Evolutionary conservation across 2,329 filamentous ascomycete species (phyloP).

Genomic region (Penicillium italicum): DNA sequence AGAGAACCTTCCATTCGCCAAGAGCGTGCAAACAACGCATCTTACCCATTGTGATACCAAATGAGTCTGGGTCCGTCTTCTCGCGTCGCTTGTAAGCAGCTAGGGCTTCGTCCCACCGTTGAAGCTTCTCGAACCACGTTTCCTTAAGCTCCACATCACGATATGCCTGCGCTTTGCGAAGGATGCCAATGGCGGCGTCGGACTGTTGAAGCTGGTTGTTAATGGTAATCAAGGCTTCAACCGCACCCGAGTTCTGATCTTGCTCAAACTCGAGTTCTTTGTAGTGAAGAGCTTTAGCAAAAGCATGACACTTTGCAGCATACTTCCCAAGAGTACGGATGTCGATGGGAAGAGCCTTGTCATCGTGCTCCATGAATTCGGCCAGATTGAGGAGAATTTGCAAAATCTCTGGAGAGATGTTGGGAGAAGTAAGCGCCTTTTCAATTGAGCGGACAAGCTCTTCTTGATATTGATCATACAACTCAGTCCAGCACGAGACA

Average conservation of each 20-base stretch:
- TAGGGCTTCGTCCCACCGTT: slow-evolving; percentile 96
- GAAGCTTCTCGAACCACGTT: slow-evolving; percentile 98
- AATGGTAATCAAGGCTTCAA: slow-evolving; percentile 97
- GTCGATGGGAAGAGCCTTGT: slow-evolving; percentile 96
- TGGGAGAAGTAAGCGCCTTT: slow-evolving; percentile 87
- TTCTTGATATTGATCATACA: slow-evolving; percentile 96
- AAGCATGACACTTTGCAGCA: slow-evolving; percentile 93
- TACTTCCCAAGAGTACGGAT: slow-evolving; percentile 92
- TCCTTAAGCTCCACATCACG: slow-evolving; percentile 94
- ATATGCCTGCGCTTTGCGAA: slow-evolving; percentile 92
- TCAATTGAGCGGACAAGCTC: slow-evolving; percentile 95
- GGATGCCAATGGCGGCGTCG: slow-evolving; percentile 94
- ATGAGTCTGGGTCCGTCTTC: slow-evolving; percentile 67
- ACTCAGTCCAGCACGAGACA: slow-evolving; percentile 96
- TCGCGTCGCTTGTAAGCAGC: slow-evolving; percentile 88
- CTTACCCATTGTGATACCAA: slow-evolving; percentile 98
- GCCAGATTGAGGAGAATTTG: slow-evolving; percentile 92
- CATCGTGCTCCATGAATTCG: slow-evolving; percentile 99
- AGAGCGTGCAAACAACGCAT: slow-evolving; percentile 97
- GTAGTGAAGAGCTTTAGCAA: slow-evolving; percentile 96
- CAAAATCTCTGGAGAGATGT: slow-evolving; percentile 92
- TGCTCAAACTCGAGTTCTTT: slow-evolving; percentile 98
- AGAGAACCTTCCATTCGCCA: slow-evolving; percentile 94
- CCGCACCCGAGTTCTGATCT: slow-evolving; percentile 90
- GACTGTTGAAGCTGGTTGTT: slow-evolving; percentile 99